Evolutionary conservation across 768 basidiomycete species (phyloP), one percentile per base, ranked within the genome.

Genomic region (Lentinula guzmanii): DNA sequence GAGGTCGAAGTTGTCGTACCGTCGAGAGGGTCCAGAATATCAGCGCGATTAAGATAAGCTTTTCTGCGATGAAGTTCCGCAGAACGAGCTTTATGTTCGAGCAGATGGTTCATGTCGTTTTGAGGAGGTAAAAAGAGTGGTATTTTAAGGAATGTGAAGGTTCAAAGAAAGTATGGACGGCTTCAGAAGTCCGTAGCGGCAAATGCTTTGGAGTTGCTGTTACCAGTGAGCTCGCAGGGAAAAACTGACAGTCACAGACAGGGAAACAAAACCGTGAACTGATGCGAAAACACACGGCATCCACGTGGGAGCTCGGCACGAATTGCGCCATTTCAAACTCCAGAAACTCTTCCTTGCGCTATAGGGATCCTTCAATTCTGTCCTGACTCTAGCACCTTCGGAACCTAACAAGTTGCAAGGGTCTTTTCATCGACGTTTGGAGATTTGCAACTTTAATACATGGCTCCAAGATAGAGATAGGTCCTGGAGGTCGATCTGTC

Each of bases 31-130:
- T 52, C 51, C 13, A 31, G 16, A 34, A 52, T 34, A 35, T 31
- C 51, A 54, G 53, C 45, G 46, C 58, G 58, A 33, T 59, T 59
- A 7, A 59, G 46, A 48, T 59, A 16, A 50, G 48, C 46, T 51
- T 35, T 59, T 24, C 46, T 46, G 48, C 21, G 58, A 45, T 48
- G 48, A 37, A 51, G 31, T 35, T 59, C 34, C 15, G 48, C 42
- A 51, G 58, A 46, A 24, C 58, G 58, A 5, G 37, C 39, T 43
- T 56, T 45, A 13, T 41, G 55, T 24, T 56, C 55, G 16, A 50
- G 46, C 33, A 21, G 58, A 48, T 59, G 58, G 24, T 24, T 59
- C 58, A 59, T 59, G 46, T 15, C 37, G 41, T n/a, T 18, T 59
- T 59, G 7, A 6, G 3, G 13, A 31, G 8, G n/a, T 13, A 21